Conservation (phyloP, 306 rosid genomes). For the Inga leiocalycina region DNA sequence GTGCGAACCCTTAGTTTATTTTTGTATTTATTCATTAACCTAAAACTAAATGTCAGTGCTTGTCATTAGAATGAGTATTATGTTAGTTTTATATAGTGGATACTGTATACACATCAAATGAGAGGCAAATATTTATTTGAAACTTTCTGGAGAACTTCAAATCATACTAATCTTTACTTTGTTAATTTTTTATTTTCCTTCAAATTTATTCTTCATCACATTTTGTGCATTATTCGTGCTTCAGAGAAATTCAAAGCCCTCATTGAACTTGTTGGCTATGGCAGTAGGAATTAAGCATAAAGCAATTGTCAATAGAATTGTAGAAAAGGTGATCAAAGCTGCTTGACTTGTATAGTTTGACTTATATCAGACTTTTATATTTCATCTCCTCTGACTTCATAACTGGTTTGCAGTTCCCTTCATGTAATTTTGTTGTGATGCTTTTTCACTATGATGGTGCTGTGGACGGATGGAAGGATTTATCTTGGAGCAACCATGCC, state of each 20-base stretch:
- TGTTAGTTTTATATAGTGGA: background rate
- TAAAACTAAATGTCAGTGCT: background rate
- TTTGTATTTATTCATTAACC: background rate
- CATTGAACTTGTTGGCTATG: constrained; percentile 77
- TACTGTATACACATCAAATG: background rate
- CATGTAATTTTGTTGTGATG: constrained; percentile 54
- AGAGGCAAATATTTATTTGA: background rate
- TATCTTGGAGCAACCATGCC: constrained; percentile 49
- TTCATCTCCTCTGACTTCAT: constrained; percentile 24
- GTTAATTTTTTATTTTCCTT: background rate
- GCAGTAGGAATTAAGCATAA: constrained; percentile 87
- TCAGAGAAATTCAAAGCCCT: constrained; percentile 50
- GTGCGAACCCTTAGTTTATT: constrained; percentile 9
- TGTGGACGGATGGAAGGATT: constrained; percentile 55
- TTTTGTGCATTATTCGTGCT: constrained; percentile 10
- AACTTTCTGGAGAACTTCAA: background rate
- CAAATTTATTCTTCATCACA: background rate
- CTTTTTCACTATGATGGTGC: constrained; percentile 62
- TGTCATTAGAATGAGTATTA: background rate
- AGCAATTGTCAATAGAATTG: constrained; percentile 65
- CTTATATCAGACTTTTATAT: constrained; percentile 11
- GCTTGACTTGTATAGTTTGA: constrained; percentile 23
- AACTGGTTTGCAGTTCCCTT: constrained; percentile 43
- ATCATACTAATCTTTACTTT: background rate
- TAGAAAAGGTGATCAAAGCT: constrained; percentile 61